A percentile compares a stretch with the other conserved stretches of the same genome.
phyloP scores from a whole-genome alignment of 2,329 filamentous ascomycete genomes.

The Fusarium sp. region DNA sequence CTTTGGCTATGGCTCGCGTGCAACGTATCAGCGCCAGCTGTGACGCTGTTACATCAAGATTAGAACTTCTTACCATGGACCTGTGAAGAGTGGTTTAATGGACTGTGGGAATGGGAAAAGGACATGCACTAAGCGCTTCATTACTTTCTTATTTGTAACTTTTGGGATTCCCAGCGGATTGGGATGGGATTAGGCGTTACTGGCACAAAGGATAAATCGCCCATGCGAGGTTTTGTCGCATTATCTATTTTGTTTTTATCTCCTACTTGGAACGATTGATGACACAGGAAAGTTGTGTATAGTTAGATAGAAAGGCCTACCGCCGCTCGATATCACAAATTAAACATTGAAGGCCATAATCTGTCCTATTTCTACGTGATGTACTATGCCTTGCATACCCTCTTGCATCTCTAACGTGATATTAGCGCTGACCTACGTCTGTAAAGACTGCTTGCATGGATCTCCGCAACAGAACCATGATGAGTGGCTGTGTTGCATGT shows the following conservation, averaged over 20 bases:
- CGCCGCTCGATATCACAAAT: slow-evolving; percentile 40
- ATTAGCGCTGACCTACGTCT: slow-evolving; percentile 1
- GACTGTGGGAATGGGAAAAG: slow-evolving; percentile 2
- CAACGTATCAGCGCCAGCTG: slow-evolving; percentile 57
- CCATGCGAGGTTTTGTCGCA: slow-evolving; percentile 31
- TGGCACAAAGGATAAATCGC: slow-evolving; percentile 33
- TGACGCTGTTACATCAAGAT: slow-evolving; percentile 49
- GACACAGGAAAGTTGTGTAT: slow-evolving; percentile 43
- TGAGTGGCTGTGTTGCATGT: background rate
- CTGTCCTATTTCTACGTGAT: background rate
- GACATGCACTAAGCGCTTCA: slow-evolving; percentile 37
- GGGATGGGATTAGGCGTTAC: slow-evolving; percentile 38
- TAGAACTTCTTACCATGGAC: slow-evolving; percentile 51
- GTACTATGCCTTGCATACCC: background rate
- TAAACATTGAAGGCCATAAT: slow-evolving; percentile 21
- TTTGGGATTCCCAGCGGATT: slow-evolving; percentile 33
- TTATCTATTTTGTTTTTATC: slow-evolving; percentile 34
- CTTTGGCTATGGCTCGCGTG: slow-evolving; percentile 59
- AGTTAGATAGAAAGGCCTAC: slow-evolving; percentile 44
- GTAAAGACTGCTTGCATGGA: background rate
- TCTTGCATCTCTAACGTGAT: background rate
- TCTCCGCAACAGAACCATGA: background rate
- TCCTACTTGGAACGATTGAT: slow-evolving; percentile 39
- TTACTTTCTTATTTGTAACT: slow-evolving; percentile 36
- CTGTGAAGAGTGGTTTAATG: slow-evolving; percentile 36